Evolutionary conservation across 2,329 filamentous ascomycete genomes (phyloP).

Genomic region (Trichophyton schoenleinii): DNA sequence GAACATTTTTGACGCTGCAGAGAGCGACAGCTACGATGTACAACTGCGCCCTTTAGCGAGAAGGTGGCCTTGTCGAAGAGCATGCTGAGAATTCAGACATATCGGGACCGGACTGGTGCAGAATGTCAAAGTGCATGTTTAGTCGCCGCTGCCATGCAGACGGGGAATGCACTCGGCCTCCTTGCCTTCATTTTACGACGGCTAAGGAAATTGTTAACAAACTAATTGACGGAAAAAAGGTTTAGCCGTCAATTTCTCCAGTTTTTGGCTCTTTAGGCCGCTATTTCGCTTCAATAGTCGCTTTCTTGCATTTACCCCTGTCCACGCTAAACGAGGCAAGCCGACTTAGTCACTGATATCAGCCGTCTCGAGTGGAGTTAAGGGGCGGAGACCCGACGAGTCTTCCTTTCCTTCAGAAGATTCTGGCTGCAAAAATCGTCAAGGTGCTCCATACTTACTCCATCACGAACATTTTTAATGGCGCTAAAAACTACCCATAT

Average conservation of each 20-base stretch:
- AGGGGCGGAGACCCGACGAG: not conserved
- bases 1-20: not conserved
- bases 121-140: too few relatives aligned
- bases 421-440: not conserved
- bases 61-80: not conserved
- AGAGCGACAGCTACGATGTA: not conserved
- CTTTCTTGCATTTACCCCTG: slow-evolving; percentile 1
- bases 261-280: not conserved
- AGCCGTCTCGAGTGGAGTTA: not conserved
- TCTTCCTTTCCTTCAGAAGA: not conserved
- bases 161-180: too few relatives aligned
- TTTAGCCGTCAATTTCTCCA: not conserved
- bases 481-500: too few relatives aligned
- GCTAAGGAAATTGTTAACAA: not conserved
- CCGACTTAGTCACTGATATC: not conserved
- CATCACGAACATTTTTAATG: not conserved
- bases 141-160: not conserved
- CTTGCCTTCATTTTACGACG: too few relatives aligned
- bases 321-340: not conserved
- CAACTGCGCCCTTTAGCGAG: not conserved
- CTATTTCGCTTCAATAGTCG: not conserved
- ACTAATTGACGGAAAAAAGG: not conserved
- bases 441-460: not conserved
- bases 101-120: not conserved
- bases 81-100: too few relatives aligned